Evolutionary conservation across 805 yeast genomes (phyloP).

Genomic region (Kluyveromyces starmeri): DNA sequence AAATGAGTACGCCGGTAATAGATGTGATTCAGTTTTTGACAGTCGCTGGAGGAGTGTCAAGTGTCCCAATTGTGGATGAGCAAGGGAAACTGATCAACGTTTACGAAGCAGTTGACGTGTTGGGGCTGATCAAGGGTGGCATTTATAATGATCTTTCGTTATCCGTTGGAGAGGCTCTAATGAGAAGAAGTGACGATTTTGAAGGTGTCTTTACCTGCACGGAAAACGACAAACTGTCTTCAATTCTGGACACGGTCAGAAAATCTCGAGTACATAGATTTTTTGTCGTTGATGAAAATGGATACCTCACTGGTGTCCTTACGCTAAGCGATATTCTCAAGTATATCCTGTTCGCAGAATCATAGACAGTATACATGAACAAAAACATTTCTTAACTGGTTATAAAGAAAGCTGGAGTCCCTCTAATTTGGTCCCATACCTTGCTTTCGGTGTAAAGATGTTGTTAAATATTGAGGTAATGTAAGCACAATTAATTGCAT

Average conservation of each 20-base stretch:
- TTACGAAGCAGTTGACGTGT: constrained; percentile 91
- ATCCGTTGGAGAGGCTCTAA: constrained; percentile 90
- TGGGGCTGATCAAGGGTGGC: constrained; percentile 89
- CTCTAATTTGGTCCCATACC: too few relatives aligned
- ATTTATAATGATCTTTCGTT: constrained; percentile 82
- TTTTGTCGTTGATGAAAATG: constrained; percentile 82
- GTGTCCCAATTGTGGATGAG: constrained; percentile 88
- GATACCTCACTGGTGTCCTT: constrained; percentile 71
- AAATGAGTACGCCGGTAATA: constrained; percentile 85
- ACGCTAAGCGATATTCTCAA: constrained; percentile 85
- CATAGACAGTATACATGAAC: too few relatives aligned
- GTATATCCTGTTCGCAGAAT: constrained; percentile 64
- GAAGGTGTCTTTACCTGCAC: constrained; percentile 98
- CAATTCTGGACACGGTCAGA: constrained; percentile 87
- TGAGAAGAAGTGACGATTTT: constrained; percentile 84
- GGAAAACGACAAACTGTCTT: constrained; percentile 71
- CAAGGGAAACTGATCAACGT: constrained; percentile 62
- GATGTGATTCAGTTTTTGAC: constrained; percentile 83
- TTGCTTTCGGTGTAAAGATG: too few relatives aligned
- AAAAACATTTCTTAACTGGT: too few relatives aligned
- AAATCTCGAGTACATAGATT: constrained; percentile 85
- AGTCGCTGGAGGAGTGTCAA: constrained; percentile 65
- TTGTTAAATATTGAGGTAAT: too few relatives aligned
- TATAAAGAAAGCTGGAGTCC: too few relatives aligned
- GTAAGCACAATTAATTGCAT: too few relatives aligned